Percentiles rank a stretch among this genome's conserved stretches.
Evolutionary conservation across 2,329 filamentous ascomycete species (phyloP).

Genomic region (Dothiorella sarmentorum): DNA sequence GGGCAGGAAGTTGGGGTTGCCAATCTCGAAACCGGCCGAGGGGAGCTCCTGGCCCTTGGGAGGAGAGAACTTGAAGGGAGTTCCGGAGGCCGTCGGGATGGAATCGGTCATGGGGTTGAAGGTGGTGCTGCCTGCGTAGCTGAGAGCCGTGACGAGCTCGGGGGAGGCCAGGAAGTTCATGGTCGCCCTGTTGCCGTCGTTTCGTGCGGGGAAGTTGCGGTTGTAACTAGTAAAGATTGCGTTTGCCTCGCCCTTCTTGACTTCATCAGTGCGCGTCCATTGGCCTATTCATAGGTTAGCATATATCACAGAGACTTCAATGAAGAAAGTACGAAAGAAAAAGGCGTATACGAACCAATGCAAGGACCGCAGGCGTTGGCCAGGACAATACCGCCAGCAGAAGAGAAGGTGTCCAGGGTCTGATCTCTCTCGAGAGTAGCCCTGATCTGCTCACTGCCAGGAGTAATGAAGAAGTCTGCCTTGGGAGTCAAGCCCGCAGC

Average conservation of each 20-base stretch:
- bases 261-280: constrained; percentile 87
- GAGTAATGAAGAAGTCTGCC: constrained; percentile 91
- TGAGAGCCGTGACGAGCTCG: constrained; percentile 94
- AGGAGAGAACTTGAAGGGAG: constrained; percentile 79
- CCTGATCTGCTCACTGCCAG: constrained; percentile 93
- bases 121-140: constrained; percentile 84
- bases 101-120: constrained; percentile 95
- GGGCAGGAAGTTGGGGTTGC: constrained; percentile 70
- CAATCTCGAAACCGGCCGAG: constrained; percentile 73
- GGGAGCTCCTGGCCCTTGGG: constrained; percentile 62
- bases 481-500: constrained; percentile 87
- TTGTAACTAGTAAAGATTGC: constrained; percentile 98
- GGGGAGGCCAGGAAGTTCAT: constrained; percentile 99
- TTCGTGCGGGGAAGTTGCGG: constrained; percentile 94
- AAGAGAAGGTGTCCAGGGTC: constrained; percentile 79
- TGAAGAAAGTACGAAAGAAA: background rate
- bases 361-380: constrained; percentile 79
- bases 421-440: constrained; percentile 88
- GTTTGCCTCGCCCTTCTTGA: constrained; percentile 80
- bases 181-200: constrained; percentile 92
- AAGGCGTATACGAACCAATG: background rate
- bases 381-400: constrained; percentile 82
- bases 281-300: constrained; percentile 76
- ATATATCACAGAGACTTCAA: background rate
- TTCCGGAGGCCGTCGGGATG: constrained; percentile 74